Percentiles rank a stretch among this genome's conserved stretches.
Evolutionary conservation across 2,329 filamentous ascomycete genomes (phyloP).

Genomic region (Aspergillus sp.): DNA sequence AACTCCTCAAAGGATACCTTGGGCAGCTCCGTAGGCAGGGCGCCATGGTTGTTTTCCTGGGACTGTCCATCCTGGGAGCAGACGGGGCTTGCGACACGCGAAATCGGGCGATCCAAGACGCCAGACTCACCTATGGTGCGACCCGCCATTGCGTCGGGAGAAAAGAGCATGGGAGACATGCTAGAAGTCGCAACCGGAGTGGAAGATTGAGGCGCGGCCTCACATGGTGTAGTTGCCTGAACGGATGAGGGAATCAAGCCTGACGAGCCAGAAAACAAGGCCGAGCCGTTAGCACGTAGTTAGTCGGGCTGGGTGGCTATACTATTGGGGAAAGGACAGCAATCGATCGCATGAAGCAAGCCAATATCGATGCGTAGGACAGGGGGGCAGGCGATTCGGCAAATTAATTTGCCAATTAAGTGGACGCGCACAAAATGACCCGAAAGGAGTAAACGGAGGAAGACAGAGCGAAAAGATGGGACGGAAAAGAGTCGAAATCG

Average conservation of each 20-base stretch:
- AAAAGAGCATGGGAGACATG: constrained; percentile 26
- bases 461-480: constrained; percentile 5
- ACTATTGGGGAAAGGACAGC: not conserved
- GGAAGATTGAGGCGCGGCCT: constrained; percentile 30
- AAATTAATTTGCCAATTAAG: constrained; percentile 1
- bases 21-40: constrained; percentile 25
- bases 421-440: not conserved
- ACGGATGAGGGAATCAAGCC: constrained; percentile 29
- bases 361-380: constrained; percentile 2
- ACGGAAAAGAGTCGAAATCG: not conserved
- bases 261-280: constrained; percentile 15
- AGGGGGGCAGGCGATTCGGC: not conserved
- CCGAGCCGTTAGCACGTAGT: constrained; percentile 10
- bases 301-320: constrained; percentile 1
- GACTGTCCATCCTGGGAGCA: constrained; percentile 24
- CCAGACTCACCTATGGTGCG: constrained; percentile 39
- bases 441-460: constrained; percentile 5
- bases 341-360: not conserved
- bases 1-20: constrained; percentile 48
- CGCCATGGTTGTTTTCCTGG: constrained; percentile 15
- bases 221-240: constrained; percentile 37
- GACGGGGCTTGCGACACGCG: constrained; percentile 25
- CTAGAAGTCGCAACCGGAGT: constrained; percentile 27
- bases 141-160: constrained; percentile 22
- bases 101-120: constrained; percentile 33